These are phyloP conservation scores for Xylaria sp. DNA, from an alignment of 2,329 filamentous ascomycete species.

Conservation along the genomic window DNA sequence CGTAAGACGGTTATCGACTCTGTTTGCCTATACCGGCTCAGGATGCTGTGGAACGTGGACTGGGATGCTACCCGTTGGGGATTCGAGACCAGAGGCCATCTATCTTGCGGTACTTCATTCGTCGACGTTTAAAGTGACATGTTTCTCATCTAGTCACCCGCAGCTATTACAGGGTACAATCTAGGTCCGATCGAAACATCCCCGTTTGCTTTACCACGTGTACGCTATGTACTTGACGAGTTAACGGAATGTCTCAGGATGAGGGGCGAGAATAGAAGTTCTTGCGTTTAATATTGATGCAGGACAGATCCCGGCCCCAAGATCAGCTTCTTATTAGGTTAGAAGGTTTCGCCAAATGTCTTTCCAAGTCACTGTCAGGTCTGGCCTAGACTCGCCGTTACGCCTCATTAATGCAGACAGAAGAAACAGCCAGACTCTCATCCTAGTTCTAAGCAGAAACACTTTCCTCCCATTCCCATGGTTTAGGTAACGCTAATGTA, in stretches of 20 bases:
- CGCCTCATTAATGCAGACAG: constrained; percentile 8
- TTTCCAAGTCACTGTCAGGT: too few species aligned
- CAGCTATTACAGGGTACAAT: too few species aligned
- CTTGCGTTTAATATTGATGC: not conserved
- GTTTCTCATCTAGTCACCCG: too few species aligned
- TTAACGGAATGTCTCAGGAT: not conserved
- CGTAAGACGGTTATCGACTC: too few species aligned
- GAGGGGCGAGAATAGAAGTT: constrained; percentile 1
- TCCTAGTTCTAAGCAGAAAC: not conserved
- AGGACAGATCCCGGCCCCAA: not conserved
- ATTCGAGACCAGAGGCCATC: too few species aligned
- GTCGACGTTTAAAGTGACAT: too few species aligned
- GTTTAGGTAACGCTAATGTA: not conserved
- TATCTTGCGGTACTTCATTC: too few species aligned
- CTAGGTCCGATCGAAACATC: too few species aligned
- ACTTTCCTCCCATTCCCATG: not conserved
- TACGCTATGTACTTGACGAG: not conserved
- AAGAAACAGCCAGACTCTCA: not conserved
- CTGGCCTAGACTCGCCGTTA: not conserved
- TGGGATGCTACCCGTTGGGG: too few species aligned
- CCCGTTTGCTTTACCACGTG: too few species aligned
- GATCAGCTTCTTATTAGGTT: not conserved
- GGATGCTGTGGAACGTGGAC: too few species aligned
- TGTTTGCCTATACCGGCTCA: too few species aligned
- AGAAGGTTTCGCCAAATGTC: not conserved